Base-by-base conservation (phyloP, 139 green algal species). In the Choricystis sp. region DNA sequence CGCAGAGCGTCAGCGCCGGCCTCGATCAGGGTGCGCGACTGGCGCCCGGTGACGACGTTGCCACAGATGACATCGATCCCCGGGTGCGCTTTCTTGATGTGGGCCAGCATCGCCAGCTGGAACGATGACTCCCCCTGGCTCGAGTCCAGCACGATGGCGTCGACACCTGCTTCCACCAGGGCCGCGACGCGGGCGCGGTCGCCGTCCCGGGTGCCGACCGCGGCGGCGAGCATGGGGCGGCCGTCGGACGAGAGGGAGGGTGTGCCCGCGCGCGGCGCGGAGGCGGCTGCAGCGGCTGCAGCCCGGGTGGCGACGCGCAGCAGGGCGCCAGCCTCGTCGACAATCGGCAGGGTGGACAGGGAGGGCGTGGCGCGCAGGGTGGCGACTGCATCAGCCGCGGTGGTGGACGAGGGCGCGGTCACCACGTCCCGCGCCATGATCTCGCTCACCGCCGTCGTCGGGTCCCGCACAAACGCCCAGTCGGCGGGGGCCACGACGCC, bases 51-150 rank as follows among this genome's bases (percentile, higher is more conserved):
- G 26, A 96, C 89, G 48, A 98, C 85, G 73, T 97, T 98, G 65
- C 91, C 91, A 62, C 76, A 88, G 62, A 99, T 95, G 40, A 99
- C 85, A 28, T 99, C 82, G 56, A 99, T 73, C 2, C 72, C 74
- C 1, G 91, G 92, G 71, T 94, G 79, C 25, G 63, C 71, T 22
- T 69, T 24, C 85, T 98, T 98, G 63, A 96, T 74, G 75, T 92
- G 79, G 59, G 76, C 61, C 55, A 99, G 60, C 92, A 99, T 99
- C 28, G 87, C 69, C 19, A 92, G 20, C 76, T 94, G 86, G 79
- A 84, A 97, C 1, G 77, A 83, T 24, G 82, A 94, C 76, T 97
- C 87, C 20, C 91, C 91, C 68, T 88, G 85, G 20, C 72, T 85
- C 5, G 79, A 90, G 79, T 96, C 89, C 25, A 96, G 77, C 67